Evolutionary conservation across 2,329 filamentous ascomycete species (phyloP).

Genomic region (Xylariomycetidae sp.): DNA sequence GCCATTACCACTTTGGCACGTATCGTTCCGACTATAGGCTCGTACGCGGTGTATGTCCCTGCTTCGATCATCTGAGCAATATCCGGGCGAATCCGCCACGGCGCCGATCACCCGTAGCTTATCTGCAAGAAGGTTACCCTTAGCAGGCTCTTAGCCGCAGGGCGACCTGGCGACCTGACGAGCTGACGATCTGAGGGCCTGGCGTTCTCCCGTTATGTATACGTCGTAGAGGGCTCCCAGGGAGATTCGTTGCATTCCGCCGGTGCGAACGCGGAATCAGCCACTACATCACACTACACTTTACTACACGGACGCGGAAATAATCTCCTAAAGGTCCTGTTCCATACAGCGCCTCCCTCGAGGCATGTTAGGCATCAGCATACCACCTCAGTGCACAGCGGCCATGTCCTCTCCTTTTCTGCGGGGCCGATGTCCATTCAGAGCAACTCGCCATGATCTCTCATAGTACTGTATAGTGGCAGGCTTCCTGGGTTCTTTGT

Average conservation of each 20-base stretch:
- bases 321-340: no score
- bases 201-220: no score
- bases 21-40: slow-evolving; percentile 16
- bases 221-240: slow-evolving; percentile 14
- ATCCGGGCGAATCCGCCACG: slow-evolving; percentile 12
- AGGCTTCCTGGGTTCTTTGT: no score
- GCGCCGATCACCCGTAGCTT: slow-evolving; percentile 3
- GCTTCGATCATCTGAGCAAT: slow-evolving; percentile 16
- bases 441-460: no score
- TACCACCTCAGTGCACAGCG: no score
- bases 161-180: slow-evolving; percentile 4
- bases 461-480: no score
- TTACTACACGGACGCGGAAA: no score
- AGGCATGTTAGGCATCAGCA: no score
- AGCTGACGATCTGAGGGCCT: slow-evolving; percentile 8
- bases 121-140: slow-evolving; percentile 14
- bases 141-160: slow-evolving; percentile 9
- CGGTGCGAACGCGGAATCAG: slow-evolving; percentile 15
- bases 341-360: no score
- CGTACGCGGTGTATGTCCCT: slow-evolving; percentile 9
- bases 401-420: no score
- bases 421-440: no score
- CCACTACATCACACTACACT: no score
- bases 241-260: slow-evolving; percentile 16
- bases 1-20: slow-evolving; percentile 14